Base-by-base conservation (phyloP, 495 filamentous ascomycete genomes). In the Pyrenopolyporus hunteri region DNA sequence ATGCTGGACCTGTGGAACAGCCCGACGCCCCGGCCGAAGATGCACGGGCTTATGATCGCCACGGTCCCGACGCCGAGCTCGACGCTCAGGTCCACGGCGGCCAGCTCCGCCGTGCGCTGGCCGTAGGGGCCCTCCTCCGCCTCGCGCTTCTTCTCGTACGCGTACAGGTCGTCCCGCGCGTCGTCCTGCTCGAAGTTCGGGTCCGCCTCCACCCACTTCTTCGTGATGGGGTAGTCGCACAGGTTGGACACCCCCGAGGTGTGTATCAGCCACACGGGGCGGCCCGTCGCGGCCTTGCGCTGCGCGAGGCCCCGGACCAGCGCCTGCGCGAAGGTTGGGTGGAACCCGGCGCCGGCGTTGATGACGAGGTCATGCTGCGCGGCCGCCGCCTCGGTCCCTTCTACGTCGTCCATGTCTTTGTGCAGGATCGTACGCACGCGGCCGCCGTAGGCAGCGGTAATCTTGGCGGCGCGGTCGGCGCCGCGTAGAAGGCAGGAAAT, bases 171-270 rank as follows among this genome's bases (percentile, higher is more conserved):
- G 8, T 76, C 73, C 47, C 66, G 69, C 6, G 19, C 49, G 56
- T 83, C 80, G 45, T 72, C 70, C 57, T 80, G 80, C 22, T 69
- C 63, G 28, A 64, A 69, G 1, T 22, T 31, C 40, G 4, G 5
- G 26, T 78, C 70, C n/a, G 29, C 39, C 42, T 78, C 74, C 2
- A 56, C 42, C 37, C 72, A 75, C 1, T 6, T 26, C 11, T 56
- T 55, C 1, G 75, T 68, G 26, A 80, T 66, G 7, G 79, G 80
- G 22, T 69, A 71, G 63, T 82, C 78, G 20, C 63, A 72, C 1
- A 84, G 19, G 62, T 79, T 80, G 4, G 80, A 82, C 0, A 75
- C 78, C n/a, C 81, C 79, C 4, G 78, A 77, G n/a, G 75, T 80
- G 48, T 80, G 73, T 13, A 80, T 68, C 11, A 70, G 59, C 65